phyloP scores from a whole-genome alignment of 768 basidiomycete genomes.

The Phallus indusiatus region DNA sequence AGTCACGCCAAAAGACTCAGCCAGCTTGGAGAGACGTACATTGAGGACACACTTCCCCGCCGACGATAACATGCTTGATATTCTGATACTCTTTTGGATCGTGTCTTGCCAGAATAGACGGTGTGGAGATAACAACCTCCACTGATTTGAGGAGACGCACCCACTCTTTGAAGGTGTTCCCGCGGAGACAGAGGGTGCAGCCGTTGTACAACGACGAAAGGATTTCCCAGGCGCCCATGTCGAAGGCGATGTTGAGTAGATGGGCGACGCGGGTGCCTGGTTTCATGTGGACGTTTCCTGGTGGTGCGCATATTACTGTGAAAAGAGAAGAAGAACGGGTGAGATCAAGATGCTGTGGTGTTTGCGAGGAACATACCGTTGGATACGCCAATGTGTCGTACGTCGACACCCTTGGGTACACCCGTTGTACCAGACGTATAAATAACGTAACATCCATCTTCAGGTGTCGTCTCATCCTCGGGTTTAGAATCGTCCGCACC shows the following conservation, averaged over 20 bases:
- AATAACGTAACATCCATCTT: slow-evolving; percentile 16
- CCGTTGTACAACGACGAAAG: slow-evolving; percentile 43
- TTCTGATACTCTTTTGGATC: slow-evolving; percentile 44
- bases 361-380: slow-evolving; percentile 12
- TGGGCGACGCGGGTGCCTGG: slow-evolving; percentile 49
- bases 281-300: slow-evolving; percentile 51
- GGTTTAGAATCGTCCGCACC: slow-evolving; percentile 7
- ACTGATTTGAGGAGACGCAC: slow-evolving; percentile 37
- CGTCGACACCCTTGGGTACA: slow-evolving; percentile 16
- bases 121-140: slow-evolving; percentile 44
- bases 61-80: slow-evolving; percentile 43
- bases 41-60: slow-evolving; percentile 49
- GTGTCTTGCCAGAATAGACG: slow-evolving; percentile 37
- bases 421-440: slow-evolving; percentile 19
- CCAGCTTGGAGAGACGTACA: slow-evolving; percentile 24
- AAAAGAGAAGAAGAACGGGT: neutral
- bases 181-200: slow-evolving; percentile 42
- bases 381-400: slow-evolving; percentile 13
- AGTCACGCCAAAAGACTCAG: slow-evolving; percentile 1
- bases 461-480: slow-evolving; percentile 6
- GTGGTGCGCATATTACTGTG: slow-evolving; percentile 33
- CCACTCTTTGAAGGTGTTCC: slow-evolving; percentile 43
- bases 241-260: slow-evolving; percentile 55
- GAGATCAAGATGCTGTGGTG: neutral
- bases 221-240: slow-evolving; percentile 60